These are phyloP conservation scores for Blumeria hordei DNA, from an alignment of 2,329 filamentous ascomycete genomes.

Conservation along the genomic window DNA sequence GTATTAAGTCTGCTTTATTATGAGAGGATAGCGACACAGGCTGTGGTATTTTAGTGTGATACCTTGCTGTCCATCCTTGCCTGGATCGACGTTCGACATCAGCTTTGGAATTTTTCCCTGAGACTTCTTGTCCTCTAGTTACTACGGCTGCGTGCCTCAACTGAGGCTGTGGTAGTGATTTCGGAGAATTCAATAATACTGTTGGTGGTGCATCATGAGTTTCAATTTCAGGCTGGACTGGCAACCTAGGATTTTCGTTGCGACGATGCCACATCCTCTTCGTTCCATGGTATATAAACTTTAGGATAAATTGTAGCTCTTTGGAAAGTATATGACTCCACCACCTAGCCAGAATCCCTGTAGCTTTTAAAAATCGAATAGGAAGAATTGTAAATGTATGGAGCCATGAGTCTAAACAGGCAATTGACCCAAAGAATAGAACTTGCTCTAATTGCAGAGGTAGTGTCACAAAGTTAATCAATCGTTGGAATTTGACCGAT, in stretches of 20 bases:
- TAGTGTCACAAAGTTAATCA: constrained; percentile 69
- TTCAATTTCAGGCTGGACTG: constrained; percentile 7
- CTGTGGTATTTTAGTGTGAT: constrained; percentile 58
- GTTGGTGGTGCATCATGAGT: background rate
- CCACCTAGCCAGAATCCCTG: constrained; percentile 53
- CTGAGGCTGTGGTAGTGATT: background rate
- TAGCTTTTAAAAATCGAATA: constrained; percentile 60
- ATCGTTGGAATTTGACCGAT: constrained; percentile 70
- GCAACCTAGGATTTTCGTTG: constrained; percentile 20
- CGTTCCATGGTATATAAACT: constrained; percentile 57
- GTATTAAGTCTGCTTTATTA: constrained; percentile 86
- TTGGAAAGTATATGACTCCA: constrained; percentile 49
- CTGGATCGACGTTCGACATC: constrained; percentile 10
- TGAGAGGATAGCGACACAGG: constrained; percentile 68
- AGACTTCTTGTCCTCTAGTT: constrained; percentile 3
- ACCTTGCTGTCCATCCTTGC: constrained; percentile 18
- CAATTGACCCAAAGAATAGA: constrained; percentile 67
- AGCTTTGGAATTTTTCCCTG: constrained; percentile 6
- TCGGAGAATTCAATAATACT: constrained; percentile 2
- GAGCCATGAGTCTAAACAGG: constrained; percentile 87
- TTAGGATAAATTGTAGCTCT: constrained; percentile 46
- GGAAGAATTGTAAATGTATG: constrained; percentile 93
- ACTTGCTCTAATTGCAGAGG: constrained; percentile 65
- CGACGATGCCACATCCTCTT: constrained; percentile 47
- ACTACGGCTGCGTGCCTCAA: constrained; percentile 6